These are phyloP conservation scores for Lentinula guzmanii DNA, from an alignment of 768 basidiomycete species.

Conservation along the genomic window DNA sequence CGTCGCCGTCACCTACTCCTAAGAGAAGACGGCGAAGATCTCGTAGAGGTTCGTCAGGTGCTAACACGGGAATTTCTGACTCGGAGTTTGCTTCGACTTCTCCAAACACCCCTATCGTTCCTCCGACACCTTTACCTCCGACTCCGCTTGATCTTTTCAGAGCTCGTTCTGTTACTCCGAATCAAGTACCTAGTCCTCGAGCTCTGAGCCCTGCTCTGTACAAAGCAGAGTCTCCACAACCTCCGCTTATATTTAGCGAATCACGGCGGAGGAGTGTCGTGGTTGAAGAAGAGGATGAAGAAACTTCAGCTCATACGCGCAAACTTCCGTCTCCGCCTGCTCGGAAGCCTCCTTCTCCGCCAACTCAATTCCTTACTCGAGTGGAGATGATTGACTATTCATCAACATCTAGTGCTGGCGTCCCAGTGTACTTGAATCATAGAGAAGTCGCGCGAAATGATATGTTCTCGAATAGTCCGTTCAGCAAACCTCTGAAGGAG, in stretches of 20 bases:
- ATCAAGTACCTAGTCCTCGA: constrained; percentile 26
- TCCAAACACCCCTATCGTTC: constrained; percentile 57
- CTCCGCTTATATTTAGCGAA: neutral
- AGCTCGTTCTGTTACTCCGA: constrained; percentile 37
- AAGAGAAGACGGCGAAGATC: constrained; percentile 58
- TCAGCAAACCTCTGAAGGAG: constrained; percentile 66
- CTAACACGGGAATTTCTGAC: constrained; percentile 44
- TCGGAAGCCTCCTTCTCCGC: constrained; percentile 38
- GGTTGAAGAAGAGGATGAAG: constrained; percentile 67
- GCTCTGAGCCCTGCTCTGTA: constrained; percentile 5
- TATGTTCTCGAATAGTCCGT: constrained; percentile 62
- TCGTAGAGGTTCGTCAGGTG: constrained; percentile 29
- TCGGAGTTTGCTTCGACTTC: constrained; percentile 42
- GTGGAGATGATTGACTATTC: constrained; percentile 37
- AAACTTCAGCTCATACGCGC: constrained; percentile 35
- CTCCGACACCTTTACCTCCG: constrained; percentile 42
- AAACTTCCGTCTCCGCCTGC: constrained; percentile 39
- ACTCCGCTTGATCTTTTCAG: constrained; percentile 31
- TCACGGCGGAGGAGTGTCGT: constrained; percentile 56
- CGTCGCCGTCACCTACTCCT: constrained; percentile 36
- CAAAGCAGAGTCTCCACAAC: neutral
- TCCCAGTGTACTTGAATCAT: constrained; percentile 44
- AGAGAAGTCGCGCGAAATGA: constrained; percentile 53
- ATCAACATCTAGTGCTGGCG: constrained; percentile 31
- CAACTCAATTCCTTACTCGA: constrained; percentile 29